A percentile compares a stretch with the other conserved stretches of the same genome.
phyloP scores from a whole-genome alignment of 768 basidiomycete species.

The Kwoniella pini region DNA sequence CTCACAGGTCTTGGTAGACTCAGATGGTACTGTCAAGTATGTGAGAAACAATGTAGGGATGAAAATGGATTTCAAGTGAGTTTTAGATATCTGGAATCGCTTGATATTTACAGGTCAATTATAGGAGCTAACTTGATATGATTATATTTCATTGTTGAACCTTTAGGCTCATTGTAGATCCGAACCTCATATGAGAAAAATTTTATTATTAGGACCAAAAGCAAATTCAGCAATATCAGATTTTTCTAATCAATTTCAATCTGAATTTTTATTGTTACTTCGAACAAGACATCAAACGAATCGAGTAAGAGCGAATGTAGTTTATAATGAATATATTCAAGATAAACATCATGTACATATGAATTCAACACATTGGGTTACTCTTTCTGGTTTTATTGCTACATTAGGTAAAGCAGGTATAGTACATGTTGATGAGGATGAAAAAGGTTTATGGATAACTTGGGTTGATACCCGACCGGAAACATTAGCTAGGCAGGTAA shows the following conservation, averaged over 20 bases:
- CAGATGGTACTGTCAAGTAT: conserved; percentile 98
- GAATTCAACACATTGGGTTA: conserved; percentile 98
- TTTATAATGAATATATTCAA: conserved; percentile 96
- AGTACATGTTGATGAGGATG: conserved; percentile 93
- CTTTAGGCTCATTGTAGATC: conserved; percentile 54
- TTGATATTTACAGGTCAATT: too few species aligned
- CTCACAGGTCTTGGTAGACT: conserved; percentile 76
- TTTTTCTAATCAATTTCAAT: conserved; percentile 84
- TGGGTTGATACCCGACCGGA: conserved; percentile 98
- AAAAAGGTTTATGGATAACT: conserved; percentile 95
- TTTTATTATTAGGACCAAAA: conserved; percentile 94
- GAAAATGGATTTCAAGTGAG: conserved; percentile 83
- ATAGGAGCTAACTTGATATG: too few species aligned
- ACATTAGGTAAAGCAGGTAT: conserved; percentile 82
- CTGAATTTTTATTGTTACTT: conserved; percentile 85
- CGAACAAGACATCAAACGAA: conserved; percentile 93
- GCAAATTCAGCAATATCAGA: conserved; percentile 88
- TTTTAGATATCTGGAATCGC: too few species aligned
- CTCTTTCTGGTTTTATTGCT: conserved; percentile 92
- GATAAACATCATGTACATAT: conserved; percentile 95
- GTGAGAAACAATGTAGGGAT: conserved; percentile 94
- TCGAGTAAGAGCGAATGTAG: conserved; percentile 88
- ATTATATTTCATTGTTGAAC: too few species aligned
- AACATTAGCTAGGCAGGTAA: conserved; percentile 82
- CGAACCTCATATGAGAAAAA: conserved; percentile 89